Percentiles rank a stretch among this genome's conserved stretches.
phyloP scores from a whole-genome alignment of 306 rosid genomes.

The Cucumis melo region DNA sequence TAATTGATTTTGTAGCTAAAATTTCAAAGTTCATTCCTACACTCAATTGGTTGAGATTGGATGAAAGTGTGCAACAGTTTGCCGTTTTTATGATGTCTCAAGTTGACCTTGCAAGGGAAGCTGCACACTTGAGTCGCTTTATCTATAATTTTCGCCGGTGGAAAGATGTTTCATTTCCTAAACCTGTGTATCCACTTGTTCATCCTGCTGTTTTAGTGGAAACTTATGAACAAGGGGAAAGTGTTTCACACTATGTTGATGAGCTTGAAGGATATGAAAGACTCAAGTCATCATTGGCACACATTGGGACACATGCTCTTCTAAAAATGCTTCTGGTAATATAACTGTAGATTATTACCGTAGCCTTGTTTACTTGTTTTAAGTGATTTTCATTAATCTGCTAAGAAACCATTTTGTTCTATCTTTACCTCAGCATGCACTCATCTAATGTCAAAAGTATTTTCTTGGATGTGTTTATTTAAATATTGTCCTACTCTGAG shows the following conservation, averaged over 20 bases:
- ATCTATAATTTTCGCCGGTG: slow-evolving; percentile 79
- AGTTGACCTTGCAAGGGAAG: slow-evolving; percentile 99
- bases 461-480: background rate
- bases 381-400: background rate
- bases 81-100: slow-evolving; percentile 99
- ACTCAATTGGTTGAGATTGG: slow-evolving; percentile 87
- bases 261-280: slow-evolving; percentile 70
- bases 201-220: slow-evolving; percentile 98
- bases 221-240: slow-evolving; percentile 88
- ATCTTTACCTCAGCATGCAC: background rate
- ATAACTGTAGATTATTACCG: background rate
- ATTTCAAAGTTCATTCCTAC: slow-evolving; percentile 64
- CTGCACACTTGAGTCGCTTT: slow-evolving; percentile 94
- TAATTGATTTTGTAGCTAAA: slow-evolving; percentile 68
- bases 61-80: slow-evolving; percentile 98
- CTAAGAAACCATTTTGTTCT: background rate
- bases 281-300: slow-evolving; percentile 79
- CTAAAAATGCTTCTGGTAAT: slow-evolving; percentile 97
- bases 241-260: slow-evolving; percentile 80
- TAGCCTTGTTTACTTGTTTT: background rate
- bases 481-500: background rate
- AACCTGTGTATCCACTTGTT: slow-evolving; percentile 92
- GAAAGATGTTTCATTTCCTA: slow-evolving; percentile 98
- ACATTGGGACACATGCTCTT: slow-evolving; percentile 96
- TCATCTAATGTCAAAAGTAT: background rate